These are phyloP conservation scores for Dictyostelium purpureum DNA, from an alignment of 78 protist genomes.

Conservation along the genomic window DNA sequence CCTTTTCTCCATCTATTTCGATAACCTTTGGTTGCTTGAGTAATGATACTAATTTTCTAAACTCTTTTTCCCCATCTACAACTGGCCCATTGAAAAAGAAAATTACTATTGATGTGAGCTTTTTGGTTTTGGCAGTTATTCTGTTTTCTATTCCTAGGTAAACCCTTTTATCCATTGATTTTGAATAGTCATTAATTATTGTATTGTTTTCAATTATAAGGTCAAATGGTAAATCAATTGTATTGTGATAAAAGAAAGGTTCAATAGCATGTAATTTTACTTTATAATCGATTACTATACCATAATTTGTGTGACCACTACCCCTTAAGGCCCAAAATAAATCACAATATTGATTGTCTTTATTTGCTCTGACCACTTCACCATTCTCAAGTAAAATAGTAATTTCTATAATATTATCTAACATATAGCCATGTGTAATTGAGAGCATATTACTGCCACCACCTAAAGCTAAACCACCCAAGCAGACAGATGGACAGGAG, in stretches of 20 bases:
- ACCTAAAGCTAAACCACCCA: constrained; percentile 25
- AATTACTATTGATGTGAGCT: neutral
- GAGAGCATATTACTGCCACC: constrained; percentile 45
- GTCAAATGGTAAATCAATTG: neutral
- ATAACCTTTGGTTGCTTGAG: neutral
- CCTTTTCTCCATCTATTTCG: neutral
- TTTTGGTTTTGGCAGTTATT: neutral
- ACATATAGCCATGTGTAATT: neutral
- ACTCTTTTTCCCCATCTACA: neutral
- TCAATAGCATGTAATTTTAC: neutral
- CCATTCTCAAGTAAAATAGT: constrained; percentile 3
- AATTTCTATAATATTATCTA: constrained; percentile 13
- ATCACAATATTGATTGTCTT: neutral
- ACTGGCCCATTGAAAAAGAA: neutral
- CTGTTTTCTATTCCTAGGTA: constrained; percentile 2
- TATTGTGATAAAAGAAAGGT: neutral
- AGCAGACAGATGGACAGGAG: constrained; percentile 22
- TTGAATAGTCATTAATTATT: neutral
- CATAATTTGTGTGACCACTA: constrained; percentile 9
- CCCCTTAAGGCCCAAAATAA: constrained; percentile 40
- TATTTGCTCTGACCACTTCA: neutral
- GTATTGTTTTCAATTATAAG: neutral
- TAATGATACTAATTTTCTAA: neutral
- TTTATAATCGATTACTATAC: neutral
- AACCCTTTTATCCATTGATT: constrained; percentile 10